These are phyloP conservation scores for Rhodomyrtus psidioides DNA, from an alignment of 441 rosid species.

Conservation along the genomic window DNA sequence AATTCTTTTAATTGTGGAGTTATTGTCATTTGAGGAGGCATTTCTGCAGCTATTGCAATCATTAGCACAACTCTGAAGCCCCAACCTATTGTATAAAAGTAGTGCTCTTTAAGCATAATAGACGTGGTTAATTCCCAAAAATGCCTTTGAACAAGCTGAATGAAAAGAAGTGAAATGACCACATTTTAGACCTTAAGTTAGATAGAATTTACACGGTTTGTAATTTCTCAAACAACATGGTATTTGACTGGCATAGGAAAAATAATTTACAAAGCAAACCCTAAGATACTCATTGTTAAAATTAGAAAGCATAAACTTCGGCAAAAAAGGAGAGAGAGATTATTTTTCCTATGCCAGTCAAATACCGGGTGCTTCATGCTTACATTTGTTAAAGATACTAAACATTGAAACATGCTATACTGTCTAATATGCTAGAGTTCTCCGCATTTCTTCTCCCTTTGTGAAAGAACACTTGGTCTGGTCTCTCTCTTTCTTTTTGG, in stretches of 20 bases:
- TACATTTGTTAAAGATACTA: not conserved
- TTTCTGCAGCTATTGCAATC: not conserved
- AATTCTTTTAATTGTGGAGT: not conserved
- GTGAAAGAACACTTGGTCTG: not conserved
- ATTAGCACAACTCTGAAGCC: not conserved
- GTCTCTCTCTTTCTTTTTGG: not conserved
- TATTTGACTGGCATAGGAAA: not conserved
- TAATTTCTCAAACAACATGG: not conserved
- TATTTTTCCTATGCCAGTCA: no score
- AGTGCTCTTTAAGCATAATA: not conserved
- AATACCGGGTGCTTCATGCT: not conserved
- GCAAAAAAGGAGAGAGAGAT: no score
- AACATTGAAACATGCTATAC: not conserved
- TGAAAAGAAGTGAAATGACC: not conserved
- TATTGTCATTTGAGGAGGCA: not conserved
- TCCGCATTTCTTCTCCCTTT: not conserved
- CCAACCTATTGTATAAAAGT: not conserved
- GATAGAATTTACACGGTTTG: not conserved
- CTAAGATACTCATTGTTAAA: not conserved
- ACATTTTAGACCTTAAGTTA: not conserved
- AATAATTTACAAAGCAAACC: not conserved
- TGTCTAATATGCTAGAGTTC: not conserved
- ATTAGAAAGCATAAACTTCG: not conserved
- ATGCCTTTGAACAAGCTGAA: not conserved
- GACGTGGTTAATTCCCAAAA: not conserved